A percentile compares a stretch with the other conserved stretches of the same genome.
These are phyloP conservation scores for Blastobotrys muscicola DNA, from an alignment of 805 yeast genomes.

Conservation along the genomic window DNA sequence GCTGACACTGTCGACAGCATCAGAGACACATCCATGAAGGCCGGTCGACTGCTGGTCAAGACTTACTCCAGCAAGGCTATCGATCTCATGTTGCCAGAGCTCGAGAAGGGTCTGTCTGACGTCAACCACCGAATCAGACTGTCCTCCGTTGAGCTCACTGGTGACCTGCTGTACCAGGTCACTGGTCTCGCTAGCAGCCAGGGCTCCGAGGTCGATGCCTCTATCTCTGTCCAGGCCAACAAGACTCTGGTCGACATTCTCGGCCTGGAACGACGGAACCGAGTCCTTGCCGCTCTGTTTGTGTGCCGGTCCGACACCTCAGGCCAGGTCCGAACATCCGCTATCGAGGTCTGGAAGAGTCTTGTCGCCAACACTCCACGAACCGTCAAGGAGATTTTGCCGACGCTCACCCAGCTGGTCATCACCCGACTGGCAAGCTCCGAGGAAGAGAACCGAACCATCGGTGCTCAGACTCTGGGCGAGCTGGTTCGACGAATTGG, in stretches of 20 bases:
- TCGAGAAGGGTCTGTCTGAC: slow-evolving; percentile 83
- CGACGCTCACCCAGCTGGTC: slow-evolving; percentile 69
- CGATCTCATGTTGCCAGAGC: slow-evolving; percentile 85
- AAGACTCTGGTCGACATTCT: slow-evolving; percentile 63
- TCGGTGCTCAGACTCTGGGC: slow-evolving; percentile 90
- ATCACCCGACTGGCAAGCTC: slow-evolving; percentile 77
- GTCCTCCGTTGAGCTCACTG: slow-evolving; percentile 90
- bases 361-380: slow-evolving; percentile 93
- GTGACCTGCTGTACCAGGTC: slow-evolving; percentile 88
- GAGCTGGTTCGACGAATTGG: slow-evolving; percentile 94
- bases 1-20: slow-evolving; percentile 85
- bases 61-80: slow-evolving; percentile 90
- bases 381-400: slow-evolving; percentile 84
- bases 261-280: slow-evolving; percentile 83
- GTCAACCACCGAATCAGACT: slow-evolving; percentile 76
- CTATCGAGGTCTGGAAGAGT: slow-evolving; percentile 95
- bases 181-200: slow-evolving; percentile 79
- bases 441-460: slow-evolving; percentile 67
- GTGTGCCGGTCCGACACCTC: slow-evolving; percentile 90
- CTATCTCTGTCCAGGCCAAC: slow-evolving; percentile 29
- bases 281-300: slow-evolving; percentile 75
- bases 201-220: slow-evolving; percentile 51
- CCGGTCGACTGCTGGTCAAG: slow-evolving; percentile 85
- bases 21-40: slow-evolving; percentile 80
- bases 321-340: slow-evolving; percentile 76